Percentiles rank a stretch among this genome's conserved stretches.
These are phyloP conservation scores for Chytridium lagenaria DNA, from an alignment of 371 early-diverging fungal species.

Conservation along the genomic window DNA sequence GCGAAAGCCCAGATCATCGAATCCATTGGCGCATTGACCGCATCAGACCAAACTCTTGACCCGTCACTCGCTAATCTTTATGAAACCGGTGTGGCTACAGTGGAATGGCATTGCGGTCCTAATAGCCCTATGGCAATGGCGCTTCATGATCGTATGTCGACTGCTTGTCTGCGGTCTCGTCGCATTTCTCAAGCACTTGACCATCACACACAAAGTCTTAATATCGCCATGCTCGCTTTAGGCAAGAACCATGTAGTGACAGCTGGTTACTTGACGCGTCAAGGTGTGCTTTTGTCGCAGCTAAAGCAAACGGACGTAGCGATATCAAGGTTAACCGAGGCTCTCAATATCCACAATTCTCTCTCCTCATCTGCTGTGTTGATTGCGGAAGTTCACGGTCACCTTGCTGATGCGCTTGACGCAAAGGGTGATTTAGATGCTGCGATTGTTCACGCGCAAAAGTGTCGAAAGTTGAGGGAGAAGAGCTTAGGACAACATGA, in stretches of 20 bases:
- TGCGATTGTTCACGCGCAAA: slow-evolving; percentile 49
- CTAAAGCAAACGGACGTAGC: slow-evolving; percentile 43
- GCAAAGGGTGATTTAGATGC: slow-evolving; percentile 50
- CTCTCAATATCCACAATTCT: slow-evolving; percentile 44
- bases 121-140: slow-evolving; percentile 50
- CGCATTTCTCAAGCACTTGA: slow-evolving; percentile 41
- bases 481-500: slow-evolving; percentile 46
- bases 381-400: slow-evolving; percentile 49
- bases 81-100: slow-evolving; percentile 34
- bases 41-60: not conserved
- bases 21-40: slow-evolving; percentile 34
- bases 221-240: slow-evolving; percentile 44
- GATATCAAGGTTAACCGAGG: slow-evolving; percentile 43
- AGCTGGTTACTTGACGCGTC: slow-evolving; percentile 50
- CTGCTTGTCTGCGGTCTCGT: slow-evolving; percentile 36
- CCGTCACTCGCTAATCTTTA: slow-evolving; percentile 29
- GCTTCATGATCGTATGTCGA: slow-evolving; percentile 50
- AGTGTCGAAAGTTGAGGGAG: slow-evolving; percentile 48
- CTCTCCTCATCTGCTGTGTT: slow-evolving; percentile 30
- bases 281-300: slow-evolving; percentile 32
- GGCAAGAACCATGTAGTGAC: slow-evolving; percentile 54
- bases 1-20: slow-evolving; percentile 49
- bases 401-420: slow-evolving; percentile 49
- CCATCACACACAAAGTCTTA: slow-evolving; percentile 39
- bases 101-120: slow-evolving; percentile 50